A percentile compares a stretch with the other conserved stretches of the same genome.
Evolutionary conservation across 2,329 filamentous ascomycete genomes (phyloP).

Genomic region (Fusarium coicis): DNA sequence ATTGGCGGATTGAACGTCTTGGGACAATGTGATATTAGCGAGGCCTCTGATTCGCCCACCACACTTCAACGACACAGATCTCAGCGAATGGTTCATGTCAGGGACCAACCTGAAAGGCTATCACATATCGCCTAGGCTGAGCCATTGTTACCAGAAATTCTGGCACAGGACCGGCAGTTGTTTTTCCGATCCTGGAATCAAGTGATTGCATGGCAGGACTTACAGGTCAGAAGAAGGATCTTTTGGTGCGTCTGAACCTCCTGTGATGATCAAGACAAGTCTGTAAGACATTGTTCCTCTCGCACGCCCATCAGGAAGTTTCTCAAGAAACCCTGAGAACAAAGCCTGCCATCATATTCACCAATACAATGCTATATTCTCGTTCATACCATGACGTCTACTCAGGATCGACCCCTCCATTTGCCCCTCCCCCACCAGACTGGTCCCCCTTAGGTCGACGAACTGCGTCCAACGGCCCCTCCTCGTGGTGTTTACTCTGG

Average conservation of each 20-base stretch:
- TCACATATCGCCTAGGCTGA: slow-evolving; percentile 24
- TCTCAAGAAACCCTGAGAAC: background rate
- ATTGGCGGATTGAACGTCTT: slow-evolving; percentile 28
- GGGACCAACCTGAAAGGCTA: slow-evolving; percentile 2
- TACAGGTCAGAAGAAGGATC: background rate
- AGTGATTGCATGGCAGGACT: slow-evolving; percentile 18
- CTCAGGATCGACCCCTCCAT: slow-evolving; percentile 44
- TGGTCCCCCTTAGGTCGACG: slow-evolving; percentile 36
- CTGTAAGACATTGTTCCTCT: background rate
- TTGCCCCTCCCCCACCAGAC: slow-evolving; percentile 42
- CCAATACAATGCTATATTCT: slow-evolving; percentile 23
- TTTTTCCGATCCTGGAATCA: slow-evolving; percentile 1
- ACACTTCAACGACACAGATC: slow-evolving; percentile 17
- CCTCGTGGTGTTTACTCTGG: slow-evolving; percentile 46
- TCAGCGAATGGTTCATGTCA: slow-evolving; percentile 21
- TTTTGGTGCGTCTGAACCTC: background rate
- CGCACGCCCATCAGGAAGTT: background rate
- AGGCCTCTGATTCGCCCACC: slow-evolving; percentile 37
- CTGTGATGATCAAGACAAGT: background rate
- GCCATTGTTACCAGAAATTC: background rate
- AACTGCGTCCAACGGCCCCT: slow-evolving; percentile 45
- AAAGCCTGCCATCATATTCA: background rate
- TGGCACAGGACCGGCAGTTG: slow-evolving; percentile 4
- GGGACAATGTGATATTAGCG: slow-evolving; percentile 41
- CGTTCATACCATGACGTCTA: slow-evolving; percentile 18